Percentiles rank a stretch among this genome's conserved stretches.
These are phyloP conservation scores for Podospora sp. DNA, from an alignment of 495 filamentous ascomycete species.

Conservation along the genomic window DNA sequence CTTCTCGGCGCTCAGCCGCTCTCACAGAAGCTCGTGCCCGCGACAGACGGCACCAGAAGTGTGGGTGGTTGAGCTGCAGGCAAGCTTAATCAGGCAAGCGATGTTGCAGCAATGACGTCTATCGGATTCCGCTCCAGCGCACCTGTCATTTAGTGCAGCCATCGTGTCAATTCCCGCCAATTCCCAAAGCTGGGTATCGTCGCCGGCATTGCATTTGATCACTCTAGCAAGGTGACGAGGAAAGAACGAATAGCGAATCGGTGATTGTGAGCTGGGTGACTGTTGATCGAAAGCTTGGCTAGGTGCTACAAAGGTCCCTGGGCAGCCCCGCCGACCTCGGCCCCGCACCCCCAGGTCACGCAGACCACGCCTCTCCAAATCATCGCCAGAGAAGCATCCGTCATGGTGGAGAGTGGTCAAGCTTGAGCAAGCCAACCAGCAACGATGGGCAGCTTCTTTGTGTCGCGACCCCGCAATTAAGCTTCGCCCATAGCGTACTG, in stretches of 20 bases:
- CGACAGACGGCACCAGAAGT: background rate
- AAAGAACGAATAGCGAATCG: background rate
- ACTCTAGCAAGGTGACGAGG: background rate
- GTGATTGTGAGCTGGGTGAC: background rate
- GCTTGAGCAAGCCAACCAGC: constrained; percentile 29
- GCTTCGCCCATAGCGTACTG: constrained; percentile 25
- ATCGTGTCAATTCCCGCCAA: background rate
- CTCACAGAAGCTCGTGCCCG: background rate
- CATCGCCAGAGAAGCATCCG: constrained; percentile 15
- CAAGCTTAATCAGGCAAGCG: constrained; percentile 21
- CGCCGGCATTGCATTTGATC: background rate
- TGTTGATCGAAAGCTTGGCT: background rate
- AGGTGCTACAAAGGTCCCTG: background rate
- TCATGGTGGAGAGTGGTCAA: constrained; percentile 28
- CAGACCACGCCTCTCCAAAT: constrained; percentile 2
- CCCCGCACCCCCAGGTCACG: constrained; percentile 7
- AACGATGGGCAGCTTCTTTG: constrained; percentile 34
- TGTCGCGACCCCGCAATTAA: constrained; percentile 40
- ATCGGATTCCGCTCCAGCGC: background rate
- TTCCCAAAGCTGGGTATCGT: background rate
- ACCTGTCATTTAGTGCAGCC: background rate
- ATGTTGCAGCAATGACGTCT: constrained; percentile 38
- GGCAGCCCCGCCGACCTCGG: constrained; percentile 10
- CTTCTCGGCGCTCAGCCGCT: background rate
- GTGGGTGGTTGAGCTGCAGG: background rate